A percentile compares a stretch with the other conserved stretches of the same genome.
phyloP scores from a whole-genome alignment of 2,329 filamentous ascomycete genomes.

The Hypoxylon sp. region DNA sequence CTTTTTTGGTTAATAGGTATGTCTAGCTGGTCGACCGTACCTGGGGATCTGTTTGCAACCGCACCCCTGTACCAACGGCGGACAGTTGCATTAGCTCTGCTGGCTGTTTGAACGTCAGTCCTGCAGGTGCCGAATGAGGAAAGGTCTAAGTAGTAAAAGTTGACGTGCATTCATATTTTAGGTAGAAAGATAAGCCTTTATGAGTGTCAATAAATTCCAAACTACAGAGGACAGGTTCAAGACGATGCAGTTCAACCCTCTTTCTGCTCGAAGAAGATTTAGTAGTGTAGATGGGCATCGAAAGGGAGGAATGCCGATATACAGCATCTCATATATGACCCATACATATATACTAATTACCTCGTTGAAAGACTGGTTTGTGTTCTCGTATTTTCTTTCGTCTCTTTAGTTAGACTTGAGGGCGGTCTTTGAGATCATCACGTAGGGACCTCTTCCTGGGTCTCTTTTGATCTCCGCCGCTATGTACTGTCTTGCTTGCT shows the following conservation, averaged over 20 bases:
- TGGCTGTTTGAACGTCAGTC: slow-evolving; percentile 54
- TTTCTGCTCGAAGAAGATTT: slow-evolving; percentile 4
- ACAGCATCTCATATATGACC: slow-evolving; percentile 26
- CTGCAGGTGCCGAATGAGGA: slow-evolving; percentile 35
- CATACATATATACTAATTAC: slow-evolving; percentile 36
- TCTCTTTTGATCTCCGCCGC: slow-evolving; percentile 36
- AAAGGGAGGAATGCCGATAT: slow-evolving; percentile 19
- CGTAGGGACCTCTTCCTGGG: slow-evolving; percentile 27
- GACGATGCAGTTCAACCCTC: not conserved
- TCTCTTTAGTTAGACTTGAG: slow-evolving; percentile 37
- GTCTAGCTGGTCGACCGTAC: slow-evolving; percentile 22
- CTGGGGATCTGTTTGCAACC: slow-evolving; percentile 47
- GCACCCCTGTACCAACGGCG: slow-evolving; percentile 49
- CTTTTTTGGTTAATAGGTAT: slow-evolving; percentile 20
- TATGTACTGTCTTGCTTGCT: slow-evolving; percentile 38
- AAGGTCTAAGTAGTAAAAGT: slow-evolving; percentile 29
- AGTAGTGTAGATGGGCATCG: slow-evolving; percentile 13
- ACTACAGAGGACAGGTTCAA: not conserved
- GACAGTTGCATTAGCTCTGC: slow-evolving; percentile 50
- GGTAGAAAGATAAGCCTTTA: slow-evolving; percentile 8
- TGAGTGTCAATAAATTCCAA: slow-evolving; percentile 12
- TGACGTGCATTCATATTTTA: slow-evolving; percentile 25
- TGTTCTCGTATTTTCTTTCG: slow-evolving; percentile 41
- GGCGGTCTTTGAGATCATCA: slow-evolving; percentile 46
- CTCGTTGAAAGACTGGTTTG: slow-evolving; percentile 39